A percentile compares a stretch with the other conserved stretches of the same genome.
phyloP scores from a whole-genome alignment of 805 yeast genomes.

The Cephaloascus albidus region DNA sequence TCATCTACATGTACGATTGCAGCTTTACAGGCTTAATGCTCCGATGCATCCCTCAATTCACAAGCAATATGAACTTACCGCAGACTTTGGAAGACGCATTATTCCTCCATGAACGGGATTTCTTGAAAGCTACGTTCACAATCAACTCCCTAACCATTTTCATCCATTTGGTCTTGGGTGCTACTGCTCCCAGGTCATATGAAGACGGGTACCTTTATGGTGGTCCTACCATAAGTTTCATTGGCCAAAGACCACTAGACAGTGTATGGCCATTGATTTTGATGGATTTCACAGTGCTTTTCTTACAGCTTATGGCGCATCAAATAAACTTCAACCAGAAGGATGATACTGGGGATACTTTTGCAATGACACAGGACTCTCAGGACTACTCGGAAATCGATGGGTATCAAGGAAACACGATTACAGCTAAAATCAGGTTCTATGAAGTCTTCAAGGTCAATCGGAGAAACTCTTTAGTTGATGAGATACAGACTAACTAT shows the following conservation, averaged over 20 bases:
- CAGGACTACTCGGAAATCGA: constrained; percentile 1
- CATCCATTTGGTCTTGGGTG: neutral
- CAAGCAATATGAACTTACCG: neutral
- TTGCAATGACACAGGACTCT: neutral
- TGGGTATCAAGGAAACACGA: neutral
- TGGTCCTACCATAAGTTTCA: constrained; percentile 12
- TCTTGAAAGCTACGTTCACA: neutral
- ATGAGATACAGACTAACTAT: no score
- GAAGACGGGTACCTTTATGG: constrained; percentile 8
- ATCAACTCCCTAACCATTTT: neutral
- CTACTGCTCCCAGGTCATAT: neutral
- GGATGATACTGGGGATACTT: neutral
- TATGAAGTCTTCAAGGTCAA: neutral
- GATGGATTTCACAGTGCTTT: constrained; percentile 9
- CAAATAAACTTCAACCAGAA: constrained; percentile 4
- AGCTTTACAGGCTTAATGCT: neutral
- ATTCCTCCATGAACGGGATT: neutral
- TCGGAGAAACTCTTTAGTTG: no score
- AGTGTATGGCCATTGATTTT: constrained; percentile 5
- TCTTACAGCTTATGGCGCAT: constrained; percentile 10
- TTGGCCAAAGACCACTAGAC: constrained; percentile 12
- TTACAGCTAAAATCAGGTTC: neutral
- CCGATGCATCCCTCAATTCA: neutral
- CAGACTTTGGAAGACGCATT: neutral
- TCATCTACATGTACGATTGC: neutral